A percentile compares a stretch with the other conserved stretches of the same genome.
phyloP scores from a whole-genome alignment of 257 asterid species.

The Capsicum baccatum region DNA sequence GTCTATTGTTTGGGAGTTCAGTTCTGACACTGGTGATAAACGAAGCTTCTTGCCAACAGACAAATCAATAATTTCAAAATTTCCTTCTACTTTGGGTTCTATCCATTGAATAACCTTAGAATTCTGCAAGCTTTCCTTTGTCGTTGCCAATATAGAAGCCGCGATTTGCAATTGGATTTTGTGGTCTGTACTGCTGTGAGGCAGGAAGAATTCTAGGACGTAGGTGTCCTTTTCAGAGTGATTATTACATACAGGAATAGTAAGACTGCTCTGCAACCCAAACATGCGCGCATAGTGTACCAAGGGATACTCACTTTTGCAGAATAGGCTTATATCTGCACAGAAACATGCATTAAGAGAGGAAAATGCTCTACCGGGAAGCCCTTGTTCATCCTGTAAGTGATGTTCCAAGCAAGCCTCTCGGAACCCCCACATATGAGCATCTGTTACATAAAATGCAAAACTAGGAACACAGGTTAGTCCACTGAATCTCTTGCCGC shows the following conservation, averaged over 20 bases:
- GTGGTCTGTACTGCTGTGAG: conserved; percentile 50
- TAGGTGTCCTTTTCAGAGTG: background rate
- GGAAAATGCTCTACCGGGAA: conserved; percentile 26
- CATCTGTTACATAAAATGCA: conserved; percentile 27
- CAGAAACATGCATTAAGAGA: conserved; percentile 23
- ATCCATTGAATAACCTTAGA: conserved; percentile 75
- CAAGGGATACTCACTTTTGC: conserved; percentile 34
- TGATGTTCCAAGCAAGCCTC: conserved; percentile 32
- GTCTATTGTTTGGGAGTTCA: too few species aligned
- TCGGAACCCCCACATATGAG: conserved; percentile 28
- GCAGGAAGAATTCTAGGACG: conserved; percentile 35
- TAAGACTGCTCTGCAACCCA: conserved; percentile 27
- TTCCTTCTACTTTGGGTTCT: conserved; percentile 63
- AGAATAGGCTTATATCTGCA: conserved; percentile 16
- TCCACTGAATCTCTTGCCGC: background rate
- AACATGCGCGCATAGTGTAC: conserved; percentile 33
- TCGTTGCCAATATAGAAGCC: too few species aligned
- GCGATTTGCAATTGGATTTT: too few species aligned
- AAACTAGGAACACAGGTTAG: background rate
- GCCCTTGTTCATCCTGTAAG: conserved; percentile 31
- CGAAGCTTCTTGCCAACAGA: conserved; percentile 36
- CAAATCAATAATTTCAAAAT: conserved; percentile 59
- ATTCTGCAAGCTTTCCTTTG: conserved; percentile 42
- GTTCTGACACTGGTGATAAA: too few species aligned
- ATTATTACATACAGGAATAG: conserved; percentile 5